These are phyloP conservation scores for Pigoraptor vietnamica DNA, from an alignment of 78 protist species.

Conservation along the genomic window DNA sequence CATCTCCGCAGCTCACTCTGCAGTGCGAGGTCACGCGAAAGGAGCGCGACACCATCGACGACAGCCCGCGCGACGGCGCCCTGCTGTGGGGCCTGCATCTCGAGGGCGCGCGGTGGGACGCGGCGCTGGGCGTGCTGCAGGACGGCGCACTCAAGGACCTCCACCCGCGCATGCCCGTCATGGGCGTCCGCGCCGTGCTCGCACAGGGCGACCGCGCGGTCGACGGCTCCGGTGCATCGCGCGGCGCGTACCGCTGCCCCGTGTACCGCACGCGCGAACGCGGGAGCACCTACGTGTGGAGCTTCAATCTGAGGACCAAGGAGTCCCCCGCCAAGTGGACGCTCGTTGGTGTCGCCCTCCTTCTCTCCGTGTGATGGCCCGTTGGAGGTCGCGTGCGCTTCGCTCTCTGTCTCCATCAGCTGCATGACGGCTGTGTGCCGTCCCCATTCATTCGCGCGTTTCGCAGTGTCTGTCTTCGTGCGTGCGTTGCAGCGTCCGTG, in stretches of 20 bases:
- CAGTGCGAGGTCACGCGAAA: not conserved
- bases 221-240: not conserved
- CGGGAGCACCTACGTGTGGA: conserved; percentile 55
- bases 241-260: conserved; percentile 63
- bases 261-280: conserved; percentile 58
- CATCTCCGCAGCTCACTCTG: not conserved
- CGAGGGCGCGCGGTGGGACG: conserved; percentile 70
- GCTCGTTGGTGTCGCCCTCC: conserved; percentile 64
- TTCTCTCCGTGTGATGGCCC: conserved; percentile 18
- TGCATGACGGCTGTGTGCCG: no score
- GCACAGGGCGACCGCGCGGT: conserved; percentile 33
- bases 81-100: conserved; percentile 50
- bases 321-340: conserved; percentile 58
- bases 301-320: conserved; percentile 42
- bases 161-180: conserved; percentile 57
- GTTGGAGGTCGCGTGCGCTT: not conserved
- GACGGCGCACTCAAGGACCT: conserved; percentile 57
- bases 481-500: not conserved
- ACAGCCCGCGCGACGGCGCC: conserved; percentile 51
- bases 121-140: conserved; percentile 5
- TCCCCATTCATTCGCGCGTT: no score
- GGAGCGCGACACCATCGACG: not conserved
- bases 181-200: conserved; percentile 33
- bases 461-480: not conserved
- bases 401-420: not conserved